Conservation (phyloP, 2,329 filamentous ascomycete species). For the Aspergillus sp. region DNA sequence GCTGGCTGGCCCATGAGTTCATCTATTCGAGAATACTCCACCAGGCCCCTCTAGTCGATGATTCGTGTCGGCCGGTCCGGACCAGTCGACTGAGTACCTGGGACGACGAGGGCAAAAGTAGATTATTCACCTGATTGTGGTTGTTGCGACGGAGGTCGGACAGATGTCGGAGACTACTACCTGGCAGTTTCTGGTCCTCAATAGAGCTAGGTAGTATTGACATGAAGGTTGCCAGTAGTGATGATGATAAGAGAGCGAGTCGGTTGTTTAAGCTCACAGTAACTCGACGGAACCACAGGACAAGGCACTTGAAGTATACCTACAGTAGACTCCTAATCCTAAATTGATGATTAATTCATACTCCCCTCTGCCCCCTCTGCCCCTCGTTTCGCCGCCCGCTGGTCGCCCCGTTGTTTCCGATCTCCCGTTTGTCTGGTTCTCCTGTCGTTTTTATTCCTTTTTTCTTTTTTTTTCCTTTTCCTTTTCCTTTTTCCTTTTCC, state of each 20-base stretch:
- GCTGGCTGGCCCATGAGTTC: slow-evolving; percentile 4
- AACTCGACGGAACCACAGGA: not conserved
- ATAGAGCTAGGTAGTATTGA: no score
- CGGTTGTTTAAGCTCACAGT: not conserved
- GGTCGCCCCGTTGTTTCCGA: slow-evolving; percentile 28
- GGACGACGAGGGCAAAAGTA: slow-evolving; percentile 4
- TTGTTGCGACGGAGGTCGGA: no score
- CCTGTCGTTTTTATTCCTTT: slow-evolving; percentile 1
- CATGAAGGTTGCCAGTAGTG: not conserved
- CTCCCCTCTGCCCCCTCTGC: slow-evolving; percentile 8
- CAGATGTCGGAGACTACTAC: no score
- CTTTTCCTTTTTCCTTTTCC: not conserved
- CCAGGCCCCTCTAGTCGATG: slow-evolving; percentile 15
- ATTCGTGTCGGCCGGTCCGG: slow-evolving; percentile 21
- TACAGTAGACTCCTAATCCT: not conserved
- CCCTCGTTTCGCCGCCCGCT: slow-evolving; percentile 18
- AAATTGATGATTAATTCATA: slow-evolving; percentile 4
- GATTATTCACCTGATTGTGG: no score
- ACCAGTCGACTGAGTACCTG: slow-evolving; percentile 22
- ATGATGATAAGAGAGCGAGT: not conserved
- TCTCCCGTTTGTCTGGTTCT: slow-evolving; percentile 3
- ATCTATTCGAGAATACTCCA: slow-evolving; percentile 14
- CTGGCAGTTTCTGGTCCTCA: no score
- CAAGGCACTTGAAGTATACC: not conserved
- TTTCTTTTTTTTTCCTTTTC: slow-evolving; percentile 8